These are phyloP conservation scores for Kwoniella newhampshirensis DNA, from an alignment of 768 basidiomycete genomes.

Conservation along the genomic window DNA sequence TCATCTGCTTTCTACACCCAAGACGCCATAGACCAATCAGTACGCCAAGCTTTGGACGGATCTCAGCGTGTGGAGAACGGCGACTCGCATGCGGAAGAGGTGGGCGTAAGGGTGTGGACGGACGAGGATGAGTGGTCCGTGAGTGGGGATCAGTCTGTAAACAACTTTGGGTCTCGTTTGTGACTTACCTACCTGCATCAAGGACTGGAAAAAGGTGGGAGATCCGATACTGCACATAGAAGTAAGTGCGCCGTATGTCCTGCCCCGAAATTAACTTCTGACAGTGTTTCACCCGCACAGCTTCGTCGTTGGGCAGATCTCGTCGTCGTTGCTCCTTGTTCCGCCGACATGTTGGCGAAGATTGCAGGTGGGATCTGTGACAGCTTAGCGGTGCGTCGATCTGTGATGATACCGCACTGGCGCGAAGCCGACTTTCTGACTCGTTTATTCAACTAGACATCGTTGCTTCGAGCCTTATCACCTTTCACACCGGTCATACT, in stretches of 20 bases:
- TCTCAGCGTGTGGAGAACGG: no score
- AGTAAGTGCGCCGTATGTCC: slow-evolving; percentile 59
- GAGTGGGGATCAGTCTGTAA: slow-evolving; percentile 48
- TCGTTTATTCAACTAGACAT: slow-evolving; percentile 54
- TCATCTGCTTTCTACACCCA: slow-evolving; percentile 74
- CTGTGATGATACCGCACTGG: not conserved
- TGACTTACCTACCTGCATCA: no score
- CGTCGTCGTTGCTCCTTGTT: slow-evolving; percentile 91
- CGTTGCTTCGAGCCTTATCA: slow-evolving; percentile 73
- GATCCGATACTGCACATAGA: slow-evolving; percentile 97
- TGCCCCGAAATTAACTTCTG: not conserved
- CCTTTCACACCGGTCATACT: slow-evolving; percentile 83
- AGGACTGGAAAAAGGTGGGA: slow-evolving; percentile 74
- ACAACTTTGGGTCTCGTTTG: not conserved
- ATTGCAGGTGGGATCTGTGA: slow-evolving; percentile 86
- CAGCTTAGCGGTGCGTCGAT: slow-evolving; percentile 63
- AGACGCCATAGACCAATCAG: slow-evolving; percentile 28
- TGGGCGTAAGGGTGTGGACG: slow-evolving; percentile 72
- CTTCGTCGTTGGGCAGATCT: slow-evolving; percentile 81
- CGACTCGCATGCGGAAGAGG: not conserved
- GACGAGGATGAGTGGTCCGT: slow-evolving; percentile 94
- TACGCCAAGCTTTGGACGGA: slow-evolving; percentile 1
- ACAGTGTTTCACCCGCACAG: slow-evolving; percentile 36
- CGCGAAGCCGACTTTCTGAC: not conserved
- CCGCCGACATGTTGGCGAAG: slow-evolving; percentile 94